phyloP scores from a whole-genome alignment of 2,329 filamentous ascomycete genomes.

The Akanthomyces dipterigenus region DNA sequence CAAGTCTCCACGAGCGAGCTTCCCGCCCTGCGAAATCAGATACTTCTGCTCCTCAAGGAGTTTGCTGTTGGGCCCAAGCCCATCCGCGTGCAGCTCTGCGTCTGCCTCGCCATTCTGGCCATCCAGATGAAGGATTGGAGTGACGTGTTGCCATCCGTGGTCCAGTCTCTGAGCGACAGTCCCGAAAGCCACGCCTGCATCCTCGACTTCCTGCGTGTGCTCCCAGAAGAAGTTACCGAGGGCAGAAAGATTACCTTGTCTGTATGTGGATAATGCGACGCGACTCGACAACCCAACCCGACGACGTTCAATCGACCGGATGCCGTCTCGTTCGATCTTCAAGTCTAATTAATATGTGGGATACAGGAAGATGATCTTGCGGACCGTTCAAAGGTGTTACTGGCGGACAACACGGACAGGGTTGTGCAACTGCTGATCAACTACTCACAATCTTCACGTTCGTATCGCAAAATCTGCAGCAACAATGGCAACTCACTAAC shows the following conservation, averaged over 20 bases:
- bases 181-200: slow-evolving; percentile 78
- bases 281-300: slow-evolving; percentile 10
- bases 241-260: slow-evolving; percentile 98
- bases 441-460: slow-evolving; percentile 88
- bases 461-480: slow-evolving; percentile 23
- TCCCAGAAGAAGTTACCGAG: slow-evolving; percentile 98
- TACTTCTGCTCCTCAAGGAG: slow-evolving; percentile 72
- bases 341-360: slow-evolving; percentile 31
- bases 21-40: slow-evolving; percentile 71
- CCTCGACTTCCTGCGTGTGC: slow-evolving; percentile 90
- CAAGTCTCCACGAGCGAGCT: slow-evolving; percentile 75
- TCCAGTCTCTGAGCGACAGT: slow-evolving; percentile 68
- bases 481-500: slow-evolving; percentile 15
- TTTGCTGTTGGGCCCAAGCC: slow-evolving; percentile 78
- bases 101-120: slow-evolving; percentile 87
- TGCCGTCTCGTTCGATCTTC: slow-evolving; percentile 15
- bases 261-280: slow-evolving; percentile 69
- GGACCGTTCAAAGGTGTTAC: slow-evolving; percentile 76
- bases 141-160: slow-evolving; percentile 78
- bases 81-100: slow-evolving; percentile 85
- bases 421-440: slow-evolving; percentile 82
- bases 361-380: slow-evolving; percentile 91
- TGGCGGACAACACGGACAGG: slow-evolving; percentile 83
- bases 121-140: slow-evolving; percentile 97
- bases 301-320: slow-evolving; percentile 9